A percentile compares a stretch with the other conserved stretches of the same genome.
Evolutionary conservation across 2,329 filamentous ascomycete genomes (phyloP).

Genomic region (Xylaria sp.): DNA sequence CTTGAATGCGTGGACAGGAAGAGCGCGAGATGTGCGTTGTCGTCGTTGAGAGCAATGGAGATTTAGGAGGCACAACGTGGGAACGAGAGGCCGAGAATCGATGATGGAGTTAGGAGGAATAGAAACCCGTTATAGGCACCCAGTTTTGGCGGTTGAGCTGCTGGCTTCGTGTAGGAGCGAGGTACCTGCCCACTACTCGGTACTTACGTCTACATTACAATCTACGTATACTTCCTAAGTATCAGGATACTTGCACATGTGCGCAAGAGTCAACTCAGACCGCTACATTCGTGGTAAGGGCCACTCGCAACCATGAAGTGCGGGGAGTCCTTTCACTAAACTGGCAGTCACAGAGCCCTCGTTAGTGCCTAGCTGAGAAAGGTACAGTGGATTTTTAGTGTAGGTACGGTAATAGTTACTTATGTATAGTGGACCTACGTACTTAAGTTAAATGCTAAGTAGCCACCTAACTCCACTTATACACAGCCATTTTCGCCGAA

Average conservation of each 20-base stretch:
- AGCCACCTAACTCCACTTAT: slow-evolving; percentile 8
- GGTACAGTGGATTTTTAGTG: not conserved
- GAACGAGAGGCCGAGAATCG: slow-evolving; percentile 30
- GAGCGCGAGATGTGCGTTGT: slow-evolving; percentile 10
- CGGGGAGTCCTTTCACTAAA: slow-evolving; percentile 11
- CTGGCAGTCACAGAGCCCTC: not conserved
- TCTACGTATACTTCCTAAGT: not conserved
- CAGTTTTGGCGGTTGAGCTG: slow-evolving; percentile 6
- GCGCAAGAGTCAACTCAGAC: slow-evolving; percentile 12
- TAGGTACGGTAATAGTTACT: too few species aligned
- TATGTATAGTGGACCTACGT: too few species aligned
- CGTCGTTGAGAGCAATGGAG: slow-evolving; percentile 5
- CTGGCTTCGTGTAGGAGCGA: not conserved
- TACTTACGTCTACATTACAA: not conserved
- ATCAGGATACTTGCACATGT: not conserved
- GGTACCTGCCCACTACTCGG: not conserved
- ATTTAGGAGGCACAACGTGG: slow-evolving; percentile 18
- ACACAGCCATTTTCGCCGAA: slow-evolving; percentile 28
- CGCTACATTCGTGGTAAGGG: slow-evolving; percentile 17
- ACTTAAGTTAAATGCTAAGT: not conserved
- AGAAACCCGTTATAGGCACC: slow-evolving; percentile 1
- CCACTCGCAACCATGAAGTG: slow-evolving; percentile 9
- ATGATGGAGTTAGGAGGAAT: slow-evolving; percentile 32
- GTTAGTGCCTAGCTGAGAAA: not conserved
- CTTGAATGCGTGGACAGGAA: not conserved